These are phyloP conservation scores for Butyriboletus loyo DNA, from an alignment of 768 basidiomycete species.

Conservation along the genomic window DNA sequence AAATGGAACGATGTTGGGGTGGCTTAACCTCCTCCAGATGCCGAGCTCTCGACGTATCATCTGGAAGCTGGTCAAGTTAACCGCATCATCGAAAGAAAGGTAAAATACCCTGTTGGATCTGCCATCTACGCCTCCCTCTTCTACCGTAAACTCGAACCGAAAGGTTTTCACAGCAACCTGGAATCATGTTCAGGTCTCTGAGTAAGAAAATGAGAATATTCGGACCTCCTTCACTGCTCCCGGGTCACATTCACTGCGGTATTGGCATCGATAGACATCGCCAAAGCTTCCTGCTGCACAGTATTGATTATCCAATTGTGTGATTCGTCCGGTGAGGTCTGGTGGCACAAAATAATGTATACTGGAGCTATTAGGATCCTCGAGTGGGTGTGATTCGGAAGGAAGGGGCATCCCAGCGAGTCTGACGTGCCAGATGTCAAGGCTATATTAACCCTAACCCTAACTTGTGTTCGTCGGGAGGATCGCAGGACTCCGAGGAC, in stretches of 20 bases:
- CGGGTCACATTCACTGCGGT: neutral
- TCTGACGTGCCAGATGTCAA: neutral
- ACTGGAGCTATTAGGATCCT: neutral
- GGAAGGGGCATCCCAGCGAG: neutral
- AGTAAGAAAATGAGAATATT: neutral
- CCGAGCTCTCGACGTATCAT: conserved; percentile 14
- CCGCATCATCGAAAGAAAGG: neutral
- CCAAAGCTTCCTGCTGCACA: conserved; percentile 3
- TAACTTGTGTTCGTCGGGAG: neutral
- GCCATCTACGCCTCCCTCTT: neutral
- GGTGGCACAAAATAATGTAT: neutral
- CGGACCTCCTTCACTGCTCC: neutral
- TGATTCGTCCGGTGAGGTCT: conserved; percentile 5
- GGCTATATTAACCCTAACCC: conserved; percentile 12
- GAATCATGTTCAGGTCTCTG: neutral
- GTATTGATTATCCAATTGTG: neutral
- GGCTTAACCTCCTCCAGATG: conserved; percentile 8
- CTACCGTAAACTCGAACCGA: conserved; percentile 7
- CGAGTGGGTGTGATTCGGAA: neutral
- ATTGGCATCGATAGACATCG: conserved; percentile 5
- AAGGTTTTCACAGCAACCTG: conserved; percentile 11
- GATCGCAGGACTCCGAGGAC: too few relatives aligned
- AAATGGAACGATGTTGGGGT: conserved; percentile 13
- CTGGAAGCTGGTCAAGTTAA: neutral
- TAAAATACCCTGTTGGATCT: conserved; percentile 1